Evolutionary conservation across 2,329 filamentous ascomycete species (phyloP), one percentile per base, ranked within the genome.

Genomic region (Chaetomium sp.): DNA sequence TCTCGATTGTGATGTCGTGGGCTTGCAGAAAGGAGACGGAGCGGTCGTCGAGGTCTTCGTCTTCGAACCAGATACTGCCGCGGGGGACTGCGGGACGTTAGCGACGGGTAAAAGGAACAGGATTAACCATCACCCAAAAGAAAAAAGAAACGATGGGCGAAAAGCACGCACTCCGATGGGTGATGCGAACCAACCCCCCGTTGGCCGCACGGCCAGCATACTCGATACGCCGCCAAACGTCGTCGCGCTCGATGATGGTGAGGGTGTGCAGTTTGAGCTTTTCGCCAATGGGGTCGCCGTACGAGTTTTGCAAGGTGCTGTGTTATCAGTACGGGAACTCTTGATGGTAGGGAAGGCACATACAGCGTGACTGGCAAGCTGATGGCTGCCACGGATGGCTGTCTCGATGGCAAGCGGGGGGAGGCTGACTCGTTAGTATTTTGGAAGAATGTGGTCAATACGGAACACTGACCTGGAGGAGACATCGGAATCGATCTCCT

Each of bases 211-310:
- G 38, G 32, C 48, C 48, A n/a, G 35, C 8, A n/a, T 50, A 50
- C 32, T 50, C 37, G 37, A 50, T 50, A 12, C 48, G 37, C 38
- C 48, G 19, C 48, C 48, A 50, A 12, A 41, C 36, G 27, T 50
- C 48, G 38, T 50, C 48, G 4, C 48, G 48, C 32, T 50, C 48
- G 32, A 50, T 34, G 14, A 50, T 50, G 27, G 48, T 50, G 11
- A 50, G 48, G 3, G 27, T 35, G 7, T 42, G 37, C 27, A 50
- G 48, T 5, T 34, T 34, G 32, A 50, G 38, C n/a, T 42, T 50
- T 11, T 50, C 48, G 37, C 48, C 48, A 40, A 50, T 50, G 33
- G 37, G 48, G 19, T 50, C 33, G 12, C 48, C 48, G 48, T 50
- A 35, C 27, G 48, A 32, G 32, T 50, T 50, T 50, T 50, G 48